Evolutionary conservation across 306 rosid genomes (phyloP).

Genomic region (Inga leiocalycina): DNA sequence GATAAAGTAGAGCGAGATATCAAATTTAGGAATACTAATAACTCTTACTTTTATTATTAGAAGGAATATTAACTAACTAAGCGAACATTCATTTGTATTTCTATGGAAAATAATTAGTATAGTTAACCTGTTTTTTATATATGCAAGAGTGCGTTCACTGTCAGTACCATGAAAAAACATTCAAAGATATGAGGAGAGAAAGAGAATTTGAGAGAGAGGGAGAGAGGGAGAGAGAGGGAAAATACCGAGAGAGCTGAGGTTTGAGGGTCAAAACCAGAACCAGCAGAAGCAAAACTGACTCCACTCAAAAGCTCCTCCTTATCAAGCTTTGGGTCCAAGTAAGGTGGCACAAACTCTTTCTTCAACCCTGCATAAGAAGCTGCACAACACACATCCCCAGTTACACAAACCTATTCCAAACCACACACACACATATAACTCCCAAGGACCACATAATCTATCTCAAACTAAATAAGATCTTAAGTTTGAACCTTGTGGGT

Average conservation of each 20-base stretch:
- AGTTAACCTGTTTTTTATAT: not conserved
- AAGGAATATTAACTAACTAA: too few relatives aligned
- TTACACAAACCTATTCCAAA: not conserved
- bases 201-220: not conserved
- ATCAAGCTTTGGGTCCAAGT: conserved; percentile 59
- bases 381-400: not conserved
- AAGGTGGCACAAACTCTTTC: conserved; percentile 61
- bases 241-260: conserved; percentile 55
- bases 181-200: not conserved
- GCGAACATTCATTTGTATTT: not conserved
- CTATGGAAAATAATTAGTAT: not conserved
- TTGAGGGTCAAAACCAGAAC: conserved; percentile 75
- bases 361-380: conserved; percentile 70
- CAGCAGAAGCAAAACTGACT: conserved; percentile 83
- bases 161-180: not conserved
- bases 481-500: not conserved
- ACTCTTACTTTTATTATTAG: too few relatives aligned
- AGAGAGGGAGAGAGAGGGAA: not conserved
- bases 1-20: too few relatives aligned
- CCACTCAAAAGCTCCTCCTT: conserved; percentile 59
- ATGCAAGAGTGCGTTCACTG: not conserved
- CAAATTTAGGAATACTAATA: too few relatives aligned
- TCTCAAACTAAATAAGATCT: not conserved
- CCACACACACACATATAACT: not conserved
- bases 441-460: not conserved